These are phyloP conservation scores for Sporothrix curviconia DNA, from an alignment of 2,329 filamentous ascomycete species.

Conservation along the genomic window DNA sequence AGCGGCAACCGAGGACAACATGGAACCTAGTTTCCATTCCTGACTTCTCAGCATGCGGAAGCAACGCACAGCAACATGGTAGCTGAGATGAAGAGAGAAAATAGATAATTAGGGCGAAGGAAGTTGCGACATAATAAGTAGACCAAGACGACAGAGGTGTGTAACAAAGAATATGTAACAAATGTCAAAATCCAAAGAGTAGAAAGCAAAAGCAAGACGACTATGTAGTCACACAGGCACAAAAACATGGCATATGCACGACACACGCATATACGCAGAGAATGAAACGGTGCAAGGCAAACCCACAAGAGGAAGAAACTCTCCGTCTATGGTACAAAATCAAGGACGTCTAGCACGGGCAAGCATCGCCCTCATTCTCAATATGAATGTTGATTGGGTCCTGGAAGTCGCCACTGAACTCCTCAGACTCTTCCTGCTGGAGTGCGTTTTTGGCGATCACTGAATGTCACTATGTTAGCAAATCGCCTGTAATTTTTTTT, in stretches of 20 bases:
- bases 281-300: background rate
- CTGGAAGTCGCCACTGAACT: slow-evolving; percentile 95
- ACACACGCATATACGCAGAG: too few species aligned
- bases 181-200: too few species aligned
- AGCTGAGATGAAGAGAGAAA: background rate
- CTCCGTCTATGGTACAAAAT: too few species aligned
- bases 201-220: too few species aligned
- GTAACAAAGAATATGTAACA: background rate
- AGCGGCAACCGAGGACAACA: too few species aligned
- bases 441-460: slow-evolving; percentile 95
- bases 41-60: too few species aligned
- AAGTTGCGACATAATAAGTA: background rate
- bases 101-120: background rate
- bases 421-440: slow-evolving; percentile 93
- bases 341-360: slow-evolving; percentile 60
- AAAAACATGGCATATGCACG: too few species aligned
- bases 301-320: too few species aligned
- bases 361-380: slow-evolving; percentile 86
- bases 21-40: too few species aligned
- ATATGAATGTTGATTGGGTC: slow-evolving; percentile 98
- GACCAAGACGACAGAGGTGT: too few species aligned
- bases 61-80: too few species aligned
- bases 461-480: slow-evolving; percentile 31
- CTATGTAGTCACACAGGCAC: too few species aligned
- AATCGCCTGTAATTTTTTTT: background rate